Evolutionary conservation across 2,329 filamentous ascomycete genomes (phyloP).

Genomic region (Xylaria digitata): DNA sequence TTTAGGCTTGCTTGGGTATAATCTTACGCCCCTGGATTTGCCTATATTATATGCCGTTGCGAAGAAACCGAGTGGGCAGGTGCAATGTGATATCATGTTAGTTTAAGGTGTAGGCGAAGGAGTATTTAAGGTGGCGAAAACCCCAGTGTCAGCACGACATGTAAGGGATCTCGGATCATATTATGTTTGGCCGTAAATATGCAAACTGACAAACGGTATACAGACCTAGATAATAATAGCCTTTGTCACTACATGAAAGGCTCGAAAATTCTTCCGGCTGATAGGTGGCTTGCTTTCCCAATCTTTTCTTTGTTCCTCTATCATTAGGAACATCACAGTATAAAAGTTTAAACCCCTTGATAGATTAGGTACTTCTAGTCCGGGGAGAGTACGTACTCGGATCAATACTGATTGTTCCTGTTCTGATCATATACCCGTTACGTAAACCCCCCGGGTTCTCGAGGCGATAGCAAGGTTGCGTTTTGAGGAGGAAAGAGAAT

Average conservation of each 20-base stretch:
- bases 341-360: neutral
- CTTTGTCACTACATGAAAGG: neutral
- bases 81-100: too few species aligned
- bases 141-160: neutral
- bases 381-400: neutral
- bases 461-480: neutral
- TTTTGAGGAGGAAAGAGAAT: neutral
- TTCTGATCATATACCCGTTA: neutral
- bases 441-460: neutral
- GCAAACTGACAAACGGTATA: neutral
- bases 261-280: neutral
- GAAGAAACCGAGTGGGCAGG: too few species aligned
- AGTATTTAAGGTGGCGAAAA: neutral
- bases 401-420: neutral
- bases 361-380: neutral
- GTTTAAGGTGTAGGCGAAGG: too few species aligned
- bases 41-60: too few species aligned
- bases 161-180: neutral
- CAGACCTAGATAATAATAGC: neutral
- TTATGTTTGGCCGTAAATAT: neutral
- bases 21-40: too few species aligned
- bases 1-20: too few species aligned
- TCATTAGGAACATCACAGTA: neutral
- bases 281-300: neutral
- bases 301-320: neutral